Evolutionary conservation across 176 grass and related monocot genomes (phyloP), one percentile per base, ranked within the genome.

Genomic region (Sorghum bicolor): DNA sequence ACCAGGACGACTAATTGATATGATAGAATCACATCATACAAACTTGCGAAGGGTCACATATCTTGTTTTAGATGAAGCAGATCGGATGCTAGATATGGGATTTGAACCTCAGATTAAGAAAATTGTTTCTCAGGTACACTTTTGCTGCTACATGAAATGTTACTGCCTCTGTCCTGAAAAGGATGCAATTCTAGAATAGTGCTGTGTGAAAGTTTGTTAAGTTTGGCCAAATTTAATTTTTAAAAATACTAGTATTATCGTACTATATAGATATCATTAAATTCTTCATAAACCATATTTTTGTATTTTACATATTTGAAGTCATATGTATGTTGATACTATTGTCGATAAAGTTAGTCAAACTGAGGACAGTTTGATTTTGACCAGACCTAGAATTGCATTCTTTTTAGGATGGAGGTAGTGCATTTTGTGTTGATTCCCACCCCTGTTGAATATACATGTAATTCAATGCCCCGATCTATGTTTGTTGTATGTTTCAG

Each of bases 91-190:
- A 67, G 97, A 96, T 83, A 99, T 99, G 97, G 97, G 97, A 24
- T 99, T 99, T 75, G 97, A 99, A 75, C 97, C 93, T 84, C 93
- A 99, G 62, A 99, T 99, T 37, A 90, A 94, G 88, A 99, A 99
- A 92, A 94, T 99, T 84, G 89, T 99, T 86, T 96, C 93, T 44
- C 93, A 96, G 93, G 97, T 99, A 84, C 34, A 11, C 62, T 26
- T 40, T 78, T 48, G n/a, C 37, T 22, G 52, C 60, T 32, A 44
- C 44, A 26, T 3, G 47, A 60, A 43, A 55, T 43, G 25, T 58
- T 44, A 60, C 55, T 58, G 22, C 22, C 20, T 57, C 53, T 57
- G 52, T 55, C 19, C 53, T 58, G 53, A 58, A 58, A 58, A 24
- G 20, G 53, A 24, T 58, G 53, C 53, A 58, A 10, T 24, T 58